Evolutionary conservation across 2,329 filamentous ascomycete species (phyloP).

Genomic region (Talaromyces piceae): DNA sequence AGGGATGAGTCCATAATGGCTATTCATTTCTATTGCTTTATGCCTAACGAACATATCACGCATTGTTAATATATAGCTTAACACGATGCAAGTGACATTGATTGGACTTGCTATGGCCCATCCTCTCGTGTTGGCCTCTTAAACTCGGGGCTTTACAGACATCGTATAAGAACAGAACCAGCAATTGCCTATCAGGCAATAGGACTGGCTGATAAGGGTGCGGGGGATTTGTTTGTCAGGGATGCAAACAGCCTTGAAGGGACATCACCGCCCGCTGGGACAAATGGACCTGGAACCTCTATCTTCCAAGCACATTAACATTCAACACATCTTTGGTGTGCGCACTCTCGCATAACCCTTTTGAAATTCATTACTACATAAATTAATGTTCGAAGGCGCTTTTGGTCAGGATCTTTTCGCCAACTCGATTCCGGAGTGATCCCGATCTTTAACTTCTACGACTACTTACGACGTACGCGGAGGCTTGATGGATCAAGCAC

Average conservation of each 20-base stretch:
- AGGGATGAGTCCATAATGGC: no score
- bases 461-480: not conserved
- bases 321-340: not conserved
- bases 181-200: not conserved
- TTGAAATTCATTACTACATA: not conserved
- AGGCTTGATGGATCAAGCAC: conserved; percentile 40
- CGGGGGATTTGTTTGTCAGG: not conserved
- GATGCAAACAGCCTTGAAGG: not conserved
- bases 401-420: not conserved
- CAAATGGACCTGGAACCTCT: not conserved
- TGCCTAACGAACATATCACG: no score
- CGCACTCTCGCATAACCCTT: not conserved
- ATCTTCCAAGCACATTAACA: not conserved
- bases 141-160: not conserved
- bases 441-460: not conserved
- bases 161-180: not conserved
- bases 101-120: no score
- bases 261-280: not conserved
- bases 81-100: no score
- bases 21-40: no score
- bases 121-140: no score
- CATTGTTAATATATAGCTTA: no score
- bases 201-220: not conserved
- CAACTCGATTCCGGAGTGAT: not conserved
- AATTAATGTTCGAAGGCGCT: not conserved